Percentiles rank a stretch among this genome's conserved stretches.
Evolutionary conservation across 345 rosid species (phyloP).

Genomic region (Raphanus raphanistrum): DNA sequence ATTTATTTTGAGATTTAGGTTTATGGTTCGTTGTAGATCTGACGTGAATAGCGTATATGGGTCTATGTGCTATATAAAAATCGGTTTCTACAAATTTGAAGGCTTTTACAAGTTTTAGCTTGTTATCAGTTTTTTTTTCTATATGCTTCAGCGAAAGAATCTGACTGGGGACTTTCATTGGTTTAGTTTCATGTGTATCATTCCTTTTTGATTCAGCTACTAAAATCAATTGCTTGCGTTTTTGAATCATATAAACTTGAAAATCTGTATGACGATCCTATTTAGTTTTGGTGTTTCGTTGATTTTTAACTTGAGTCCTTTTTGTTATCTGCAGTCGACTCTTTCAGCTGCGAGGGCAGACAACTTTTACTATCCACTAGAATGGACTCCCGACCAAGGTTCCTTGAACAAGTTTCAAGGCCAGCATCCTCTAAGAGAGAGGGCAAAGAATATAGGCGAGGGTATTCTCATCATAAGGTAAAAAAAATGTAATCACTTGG

Average conservation of each 20-base stretch:
- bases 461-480: constrained; percentile 93
- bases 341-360: constrained; percentile 97
- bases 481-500: background rate
- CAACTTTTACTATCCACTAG: constrained; percentile 93
- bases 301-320: constrained; percentile 1
- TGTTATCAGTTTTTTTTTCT: too few species aligned
- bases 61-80: too few species aligned
- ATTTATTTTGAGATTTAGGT: too few species aligned
- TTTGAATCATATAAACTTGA: background rate
- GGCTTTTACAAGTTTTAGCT: too few species aligned
- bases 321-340: constrained; percentile 69
- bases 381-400: constrained; percentile 94
- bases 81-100: too few species aligned
- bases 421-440: constrained; percentile 91
- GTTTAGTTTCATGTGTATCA: background rate
- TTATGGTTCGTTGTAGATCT: too few species aligned
- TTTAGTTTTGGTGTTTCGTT: background rate
- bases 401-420: constrained; percentile 95
- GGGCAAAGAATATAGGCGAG: constrained; percentile 87
- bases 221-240: background rate
- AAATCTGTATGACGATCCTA: background rate
- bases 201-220: background rate
- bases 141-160: too few species aligned
- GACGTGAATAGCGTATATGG: too few species aligned
- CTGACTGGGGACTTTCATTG: background rate